A percentile compares a stretch with the other conserved stretches of the same genome.
Evolutionary conservation across 306 rosid genomes (phyloP).

Genomic region (Sechiopsis laciniata): DNA sequence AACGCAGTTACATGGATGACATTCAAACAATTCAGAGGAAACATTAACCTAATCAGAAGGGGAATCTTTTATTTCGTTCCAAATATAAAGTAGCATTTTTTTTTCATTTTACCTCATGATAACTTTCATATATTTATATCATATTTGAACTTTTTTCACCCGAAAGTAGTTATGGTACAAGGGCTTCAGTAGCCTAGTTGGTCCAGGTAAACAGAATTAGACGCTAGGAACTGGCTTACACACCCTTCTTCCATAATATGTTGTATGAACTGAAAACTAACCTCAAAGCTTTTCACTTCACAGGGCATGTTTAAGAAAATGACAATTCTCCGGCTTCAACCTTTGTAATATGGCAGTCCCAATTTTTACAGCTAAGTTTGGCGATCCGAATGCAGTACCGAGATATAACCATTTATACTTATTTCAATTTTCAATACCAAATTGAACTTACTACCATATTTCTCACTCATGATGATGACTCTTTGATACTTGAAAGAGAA

Average conservation of each 20-base stretch:
- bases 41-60: conserved; percentile 21
- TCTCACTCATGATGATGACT: no score
- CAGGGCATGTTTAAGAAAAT: conserved; percentile 31
- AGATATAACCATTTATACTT: neutral
- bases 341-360: conserved; percentile 29
- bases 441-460: neutral
- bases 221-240: conserved; percentile 30
- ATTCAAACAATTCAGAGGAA: neutral
- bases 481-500: no score
- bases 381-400: conserved; percentile 17
- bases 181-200: conserved; percentile 33
- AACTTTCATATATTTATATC: conserved; percentile 34
- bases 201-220: conserved; percentile 27
- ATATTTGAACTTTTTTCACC: conserved; percentile 24
- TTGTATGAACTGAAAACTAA: conserved; percentile 47
- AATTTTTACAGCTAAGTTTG: neutral
- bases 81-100: conserved; percentile 34
- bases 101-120: conserved; percentile 36
- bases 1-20: neutral
- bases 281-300: conserved; percentile 27
- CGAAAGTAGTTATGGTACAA: conserved; percentile 51
- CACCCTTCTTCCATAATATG: conserved; percentile 40
- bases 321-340: conserved; percentile 35
- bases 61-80: conserved; percentile 17
- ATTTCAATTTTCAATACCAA: no score